Percentiles rank a stretch among this genome's conserved stretches.
phyloP scores from a whole-genome alignment of 768 basidiomycete species.

The Boletus coccyginus region DNA sequence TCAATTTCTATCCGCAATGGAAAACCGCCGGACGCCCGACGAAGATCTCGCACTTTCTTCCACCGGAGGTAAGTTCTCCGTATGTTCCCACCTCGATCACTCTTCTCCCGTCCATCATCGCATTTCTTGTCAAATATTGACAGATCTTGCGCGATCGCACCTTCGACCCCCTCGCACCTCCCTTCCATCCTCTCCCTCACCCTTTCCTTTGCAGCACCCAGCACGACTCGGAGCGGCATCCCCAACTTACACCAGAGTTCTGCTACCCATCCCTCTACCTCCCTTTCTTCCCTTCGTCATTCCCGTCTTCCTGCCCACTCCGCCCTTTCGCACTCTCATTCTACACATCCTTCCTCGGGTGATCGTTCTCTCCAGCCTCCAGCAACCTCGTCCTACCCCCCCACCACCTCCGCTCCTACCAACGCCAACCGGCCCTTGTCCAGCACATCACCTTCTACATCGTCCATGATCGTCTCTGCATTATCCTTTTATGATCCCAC shows the following conservation, averaged over 20 bases:
- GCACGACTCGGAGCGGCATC: neutral
- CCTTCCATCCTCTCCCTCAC: conserved; percentile 3
- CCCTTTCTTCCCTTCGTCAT: neutral
- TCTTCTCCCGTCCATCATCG: conserved; percentile 6
- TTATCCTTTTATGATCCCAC: conserved; percentile 54
- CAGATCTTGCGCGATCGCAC: conserved; percentile 16
- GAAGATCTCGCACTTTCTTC: conserved; percentile 12
- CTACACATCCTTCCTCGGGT: neutral
- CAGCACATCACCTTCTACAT: neutral
- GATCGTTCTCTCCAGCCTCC: neutral
- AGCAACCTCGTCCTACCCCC: neutral
- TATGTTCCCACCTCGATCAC: conserved; percentile 7
- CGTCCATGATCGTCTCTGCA: conserved; percentile 52
- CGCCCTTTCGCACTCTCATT: neutral
- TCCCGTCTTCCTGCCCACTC: neutral
- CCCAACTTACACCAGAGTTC: conserved; percentile 1
- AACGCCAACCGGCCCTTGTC: neutral
- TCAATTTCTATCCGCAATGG: conserved; percentile 21
- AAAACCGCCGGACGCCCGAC: conserved; percentile 18
- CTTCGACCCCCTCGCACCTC: neutral
- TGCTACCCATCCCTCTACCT: neutral
- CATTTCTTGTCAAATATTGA: conserved; percentile 7
- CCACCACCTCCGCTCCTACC: neutral
- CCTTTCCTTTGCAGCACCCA: conserved; percentile 4
- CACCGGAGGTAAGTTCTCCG: conserved; percentile 29